Base-by-base conservation (phyloP, 805 yeast species). In the Starmerella gropengiesseri region DNA sequence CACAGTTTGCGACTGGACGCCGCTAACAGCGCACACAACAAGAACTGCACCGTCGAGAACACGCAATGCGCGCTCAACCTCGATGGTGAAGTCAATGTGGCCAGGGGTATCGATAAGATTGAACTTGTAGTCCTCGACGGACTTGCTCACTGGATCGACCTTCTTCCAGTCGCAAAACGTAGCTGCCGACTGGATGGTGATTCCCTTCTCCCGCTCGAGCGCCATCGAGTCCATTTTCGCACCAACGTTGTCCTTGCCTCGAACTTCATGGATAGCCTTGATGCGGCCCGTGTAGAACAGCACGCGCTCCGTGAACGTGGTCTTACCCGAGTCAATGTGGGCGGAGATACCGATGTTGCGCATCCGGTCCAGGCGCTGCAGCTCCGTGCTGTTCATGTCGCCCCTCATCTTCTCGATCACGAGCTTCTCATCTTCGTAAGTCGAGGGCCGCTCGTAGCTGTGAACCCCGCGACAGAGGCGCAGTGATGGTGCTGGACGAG, bases 171-270 rank as follows among this genome's bases (percentile, higher is more conserved):
- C 79, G 69, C 97, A 89, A 68, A 83, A 91, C 2, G 98, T 91
- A 27, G 98, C 98, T 50, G 98, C 98, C 47, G 95, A 85, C 66
- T 91, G 98, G 60, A 91, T 91, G 40, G 98, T 91, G 59, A 91
- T 91, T 64, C 98, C 98, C 62, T 91, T 91, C 64, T 91, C 98
- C 61, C 98, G 78, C 66, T 91, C 98, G 53, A 91, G 71, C 55
- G 91, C 98, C 98, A 91, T 91, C 48, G 87, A 89, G 64, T 91
- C 98, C 99, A 91, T 91, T 67, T 87, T 91, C 44, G 99, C 99
- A 48, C 99, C 99, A 45, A 91, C 97, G 53, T 86, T 79, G 62
- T 91, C 98, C 57, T 91, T 77, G 37, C 98, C 98, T 62, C 98
- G 74, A 8, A 65, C 96, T 36, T 50, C 53, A 36, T 50, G 53